phyloP scores from a whole-genome alignment of 495 filamentous ascomycete species.

The Aspergillus conjunctus region DNA sequence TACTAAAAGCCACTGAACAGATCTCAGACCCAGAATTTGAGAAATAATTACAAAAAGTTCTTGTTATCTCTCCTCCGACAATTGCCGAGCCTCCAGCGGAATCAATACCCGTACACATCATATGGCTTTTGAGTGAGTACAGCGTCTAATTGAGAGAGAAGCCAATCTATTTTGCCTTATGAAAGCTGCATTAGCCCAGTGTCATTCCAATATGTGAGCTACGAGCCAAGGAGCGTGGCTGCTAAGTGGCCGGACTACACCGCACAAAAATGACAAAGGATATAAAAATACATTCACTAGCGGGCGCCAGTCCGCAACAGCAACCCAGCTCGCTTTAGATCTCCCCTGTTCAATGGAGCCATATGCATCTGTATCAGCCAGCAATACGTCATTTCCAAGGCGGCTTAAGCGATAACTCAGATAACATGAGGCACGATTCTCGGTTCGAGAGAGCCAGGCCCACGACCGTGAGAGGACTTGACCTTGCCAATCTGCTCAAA shows the following conservation, averaged over 20 bases:
- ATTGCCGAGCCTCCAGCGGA: neutral
- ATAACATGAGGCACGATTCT: too few species aligned
- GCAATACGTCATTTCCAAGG: too few species aligned
- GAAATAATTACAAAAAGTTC: neutral
- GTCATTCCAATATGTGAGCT: too few species aligned
- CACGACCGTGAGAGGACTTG: too few species aligned
- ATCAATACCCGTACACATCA: neutral
- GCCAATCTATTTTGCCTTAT: too few species aligned
- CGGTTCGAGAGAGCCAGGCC: too few species aligned
- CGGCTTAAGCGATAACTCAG: too few species aligned
- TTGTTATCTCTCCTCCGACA: neutral
- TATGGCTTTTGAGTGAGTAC: neutral
- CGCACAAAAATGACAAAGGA: too few species aligned
- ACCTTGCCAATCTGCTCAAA: too few species aligned
- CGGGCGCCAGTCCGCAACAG: neutral
- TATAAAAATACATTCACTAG: neutral
- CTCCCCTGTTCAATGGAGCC: neutral
- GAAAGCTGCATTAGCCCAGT: too few species aligned
- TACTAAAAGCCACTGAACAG: neutral
- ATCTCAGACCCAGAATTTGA: neutral
- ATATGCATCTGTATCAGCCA: neutral
- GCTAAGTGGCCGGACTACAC: too few species aligned
- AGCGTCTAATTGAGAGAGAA: neutral
- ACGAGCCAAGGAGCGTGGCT: too few species aligned
- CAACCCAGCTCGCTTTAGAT: neutral